phyloP scores from a whole-genome alignment of 169 alveolate species.

The Plasmodium relictum region DNA sequence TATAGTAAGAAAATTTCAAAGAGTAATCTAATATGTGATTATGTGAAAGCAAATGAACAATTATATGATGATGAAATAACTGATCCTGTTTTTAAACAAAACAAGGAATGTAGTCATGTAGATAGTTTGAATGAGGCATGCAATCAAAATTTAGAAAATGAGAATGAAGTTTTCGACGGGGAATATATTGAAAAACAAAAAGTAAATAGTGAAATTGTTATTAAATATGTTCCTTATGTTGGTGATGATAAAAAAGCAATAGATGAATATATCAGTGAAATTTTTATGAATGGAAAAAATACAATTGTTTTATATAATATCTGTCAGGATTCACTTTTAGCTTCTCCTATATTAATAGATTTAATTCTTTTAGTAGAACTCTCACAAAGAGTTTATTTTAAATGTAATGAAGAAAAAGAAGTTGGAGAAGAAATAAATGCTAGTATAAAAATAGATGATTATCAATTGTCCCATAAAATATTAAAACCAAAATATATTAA shows the following conservation, averaged over 20 bases:
- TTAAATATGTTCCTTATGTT: constrained; percentile 92
- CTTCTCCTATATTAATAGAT: constrained; percentile 93
- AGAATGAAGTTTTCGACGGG: constrained; percentile 11
- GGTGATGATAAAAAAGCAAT: constrained; percentile 94
- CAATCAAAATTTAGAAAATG: constrained; percentile 12
- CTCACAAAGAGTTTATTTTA: constrained; percentile 48
- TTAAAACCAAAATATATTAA: constrained; percentile 9
- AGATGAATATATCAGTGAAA: constrained; percentile 92
- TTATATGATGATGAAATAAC: constrained; percentile 83
- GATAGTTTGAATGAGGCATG: constrained; percentile 21
- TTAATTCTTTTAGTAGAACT: constrained; percentile 90
- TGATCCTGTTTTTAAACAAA: constrained; percentile 66
- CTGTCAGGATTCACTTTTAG: constrained; percentile 93
- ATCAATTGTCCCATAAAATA: constrained; percentile 19
- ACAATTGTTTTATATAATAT: constrained; percentile 91
- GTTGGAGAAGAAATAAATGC: not conserved
- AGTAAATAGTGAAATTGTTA: constrained; percentile 85
- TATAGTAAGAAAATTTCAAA: constrained; percentile 91
- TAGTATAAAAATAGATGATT: constrained; percentile 35
- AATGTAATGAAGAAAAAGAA: not conserved
- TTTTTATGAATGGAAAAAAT: constrained; percentile 91
- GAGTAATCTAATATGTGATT: constrained; percentile 92
- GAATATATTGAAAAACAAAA: constrained; percentile 64
- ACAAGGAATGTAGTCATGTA: constrained; percentile 86
- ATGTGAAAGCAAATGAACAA: constrained; percentile 87